Evolutionary conservation across 352 stramenopile species (phyloP).

Genomic region (Pythium scleroteichum): DNA sequence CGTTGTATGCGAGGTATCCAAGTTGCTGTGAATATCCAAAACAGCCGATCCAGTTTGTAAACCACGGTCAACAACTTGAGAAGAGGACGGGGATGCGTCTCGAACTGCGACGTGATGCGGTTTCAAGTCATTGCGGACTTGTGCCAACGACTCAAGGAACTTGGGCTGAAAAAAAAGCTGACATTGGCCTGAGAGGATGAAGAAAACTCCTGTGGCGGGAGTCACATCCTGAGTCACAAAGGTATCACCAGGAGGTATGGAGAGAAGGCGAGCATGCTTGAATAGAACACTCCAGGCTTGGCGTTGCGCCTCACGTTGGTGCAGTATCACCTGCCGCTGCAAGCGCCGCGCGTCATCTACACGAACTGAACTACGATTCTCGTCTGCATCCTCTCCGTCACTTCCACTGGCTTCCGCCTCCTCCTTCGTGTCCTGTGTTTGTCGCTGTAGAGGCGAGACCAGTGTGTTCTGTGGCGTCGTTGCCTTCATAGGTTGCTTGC

Average conservation of each 20-base stretch:
- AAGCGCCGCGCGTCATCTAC: not conserved
- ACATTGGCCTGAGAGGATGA: constrained; percentile 36
- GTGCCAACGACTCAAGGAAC: constrained; percentile 30
- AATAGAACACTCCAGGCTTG: constrained; percentile 17
- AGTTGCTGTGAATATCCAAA: not conserved
- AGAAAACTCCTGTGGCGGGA: constrained; percentile 28
- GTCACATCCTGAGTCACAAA: constrained; percentile 38
- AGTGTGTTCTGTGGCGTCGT: not conserved
- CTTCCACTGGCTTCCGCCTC: not conserved
- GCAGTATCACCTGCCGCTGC: constrained; percentile 5
- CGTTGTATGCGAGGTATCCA: constrained; percentile 8
- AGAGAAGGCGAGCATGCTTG: constrained; percentile 22
- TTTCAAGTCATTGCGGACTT: constrained; percentile 25
- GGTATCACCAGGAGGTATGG: constrained; percentile 16
- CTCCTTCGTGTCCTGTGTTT: not conserved
- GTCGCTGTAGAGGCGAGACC: not conserved
- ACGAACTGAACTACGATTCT: not conserved
- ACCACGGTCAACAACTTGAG: not conserved
- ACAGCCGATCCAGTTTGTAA: not conserved
- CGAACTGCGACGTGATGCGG: too few relatives aligned
- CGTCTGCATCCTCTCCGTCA: not conserved
- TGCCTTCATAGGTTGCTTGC: not conserved
- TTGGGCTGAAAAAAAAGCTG: constrained; percentile 33
- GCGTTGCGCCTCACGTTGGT: constrained; percentile 4
- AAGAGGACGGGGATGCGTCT: too few relatives aligned